A percentile compares a stretch with the other conserved stretches of the same genome.
Conservation (phyloP, 2,329 filamentous ascomycete genomes). For the Cytospora schulzeri region DNA sequence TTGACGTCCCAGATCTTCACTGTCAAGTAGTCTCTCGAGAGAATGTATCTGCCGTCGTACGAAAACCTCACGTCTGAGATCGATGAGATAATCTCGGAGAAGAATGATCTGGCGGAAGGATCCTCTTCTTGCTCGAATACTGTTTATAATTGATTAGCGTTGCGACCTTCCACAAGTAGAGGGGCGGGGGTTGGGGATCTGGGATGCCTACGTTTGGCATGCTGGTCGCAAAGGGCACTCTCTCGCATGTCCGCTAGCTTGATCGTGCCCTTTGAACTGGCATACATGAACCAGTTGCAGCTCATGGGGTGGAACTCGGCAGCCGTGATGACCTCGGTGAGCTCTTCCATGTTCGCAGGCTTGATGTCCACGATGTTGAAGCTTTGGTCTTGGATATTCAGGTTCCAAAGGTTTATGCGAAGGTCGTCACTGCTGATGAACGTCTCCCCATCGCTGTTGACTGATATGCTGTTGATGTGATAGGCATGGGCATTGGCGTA, state of each 20-base stretch:
- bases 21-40: slow-evolving; percentile 95
- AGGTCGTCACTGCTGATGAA: slow-evolving; percentile 99
- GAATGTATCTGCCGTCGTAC: slow-evolving; percentile 92
- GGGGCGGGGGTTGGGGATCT: slow-evolving; percentile 20
- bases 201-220: slow-evolving; percentile 78
- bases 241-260: slow-evolving; percentile 98
- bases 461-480: slow-evolving; percentile 99
- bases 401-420: slow-evolving; percentile 97
- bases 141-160: slow-evolving; percentile 42
- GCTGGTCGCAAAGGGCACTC: slow-evolving; percentile 92
- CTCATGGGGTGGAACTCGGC: slow-evolving; percentile 96
- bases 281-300: slow-evolving; percentile 99
- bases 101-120: slow-evolving; percentile 94
- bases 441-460: slow-evolving; percentile 98
- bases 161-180: background rate
- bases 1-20: slow-evolving; percentile 99
- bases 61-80: slow-evolving; percentile 99
- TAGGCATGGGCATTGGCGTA: slow-evolving; percentile 99
- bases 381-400: slow-evolving; percentile 99
- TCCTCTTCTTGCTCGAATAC: slow-evolving; percentile 99
- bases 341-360: slow-evolving; percentile 98
- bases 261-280: slow-evolving; percentile 97
- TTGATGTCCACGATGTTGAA: slow-evolving; percentile 99
- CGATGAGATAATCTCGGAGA: slow-evolving; percentile 98
- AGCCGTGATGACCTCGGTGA: slow-evolving; percentile 97